phyloP scores from a whole-genome alignment of 331 rosid genomes.

The Rosa hybrid region DNA sequence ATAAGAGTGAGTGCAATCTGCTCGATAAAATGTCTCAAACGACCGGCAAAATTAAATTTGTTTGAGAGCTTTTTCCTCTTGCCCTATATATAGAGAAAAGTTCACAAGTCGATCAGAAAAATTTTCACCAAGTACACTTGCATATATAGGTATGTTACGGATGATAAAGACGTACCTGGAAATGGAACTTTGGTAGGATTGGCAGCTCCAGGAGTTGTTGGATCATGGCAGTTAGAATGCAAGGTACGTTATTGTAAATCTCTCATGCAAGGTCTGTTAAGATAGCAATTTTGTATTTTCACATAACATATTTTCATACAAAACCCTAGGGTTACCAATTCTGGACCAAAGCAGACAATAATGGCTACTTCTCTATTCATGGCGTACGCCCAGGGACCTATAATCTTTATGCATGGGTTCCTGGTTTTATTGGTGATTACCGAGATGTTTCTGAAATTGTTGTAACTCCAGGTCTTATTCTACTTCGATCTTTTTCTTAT shows the following conservation, averaged over 20 bases:
- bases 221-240: slow-evolving; percentile 51
- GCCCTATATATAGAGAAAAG: background rate
- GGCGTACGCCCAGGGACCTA: slow-evolving; percentile 30
- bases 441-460: slow-evolving; percentile 4
- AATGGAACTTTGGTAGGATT: slow-evolving; percentile 43
- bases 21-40: background rate
- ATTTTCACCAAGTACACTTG: background rate
- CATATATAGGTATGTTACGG: slow-evolving; percentile 27
- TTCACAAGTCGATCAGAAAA: background rate
- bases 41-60: background rate
- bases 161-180: slow-evolving; percentile 22
- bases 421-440: slow-evolving; percentile 43
- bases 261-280: background rate
- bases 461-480: slow-evolving; percentile 28
- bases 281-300: background rate
- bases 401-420: slow-evolving; percentile 40
- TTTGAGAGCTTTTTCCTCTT: too few species aligned
- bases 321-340: slow-evolving; percentile 45
- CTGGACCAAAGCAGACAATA: slow-evolving; percentile 31
- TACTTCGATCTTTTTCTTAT: background rate
- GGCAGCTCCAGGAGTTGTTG: slow-evolving; percentile 47
- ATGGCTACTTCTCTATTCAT: slow-evolving; percentile 27
- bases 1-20: background rate
- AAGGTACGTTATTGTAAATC: slow-evolving; percentile 28
- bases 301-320: background rate